Base-by-base conservation (phyloP, 2,329 filamentous ascomycete species). In the Botryotinia calthae region DNA sequence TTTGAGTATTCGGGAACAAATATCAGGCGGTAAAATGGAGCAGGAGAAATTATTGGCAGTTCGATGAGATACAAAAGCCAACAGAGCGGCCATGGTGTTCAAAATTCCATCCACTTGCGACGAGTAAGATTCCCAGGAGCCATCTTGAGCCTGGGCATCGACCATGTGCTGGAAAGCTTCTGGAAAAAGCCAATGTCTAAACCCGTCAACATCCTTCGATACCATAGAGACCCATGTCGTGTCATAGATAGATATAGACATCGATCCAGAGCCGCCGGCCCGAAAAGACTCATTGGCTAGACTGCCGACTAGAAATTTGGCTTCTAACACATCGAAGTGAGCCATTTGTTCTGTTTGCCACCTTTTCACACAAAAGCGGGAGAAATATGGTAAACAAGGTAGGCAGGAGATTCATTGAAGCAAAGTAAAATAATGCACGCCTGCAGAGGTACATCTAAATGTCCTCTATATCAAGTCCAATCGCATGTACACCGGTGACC, bases 41-140 rank as follows among this genome's bases (percentile, higher is more conserved):
- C 28, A 56, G 4, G 48, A 68, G 22, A 44, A 51, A 40, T 68
- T 68, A 20, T 42, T 37, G n/a, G 48, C 8, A 68, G n/a, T 48
- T n/a, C 12, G 65, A 54, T 68, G 67, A 20, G 31, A 66, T 54
- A 58, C 25, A 44, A 73, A 20, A 51, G 72, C 67, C 14, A 73
- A 40, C 20, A 70, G 58, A 63, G 68, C 59, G 4, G 72, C 59
- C 31, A 73, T 25, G 5, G 68, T 46, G 7, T 71, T 71, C 22
- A 73, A 51, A 31, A 73, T 71, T 12, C n/a, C 44, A 54, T 73
- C 72, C 12, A 67, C 51, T n/a, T 63, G 42, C 20, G 65, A 73
- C 4, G 34, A 31, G 14, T 28, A 28, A 8, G 25, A 37, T 25
- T 64, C 28, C 44, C 59, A 64, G 18, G 42, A 62, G 34, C 69